Evolutionary conservation across 495 filamentous ascomycete species (phyloP).

Genomic region (Pyronema omphalodes): DNA sequence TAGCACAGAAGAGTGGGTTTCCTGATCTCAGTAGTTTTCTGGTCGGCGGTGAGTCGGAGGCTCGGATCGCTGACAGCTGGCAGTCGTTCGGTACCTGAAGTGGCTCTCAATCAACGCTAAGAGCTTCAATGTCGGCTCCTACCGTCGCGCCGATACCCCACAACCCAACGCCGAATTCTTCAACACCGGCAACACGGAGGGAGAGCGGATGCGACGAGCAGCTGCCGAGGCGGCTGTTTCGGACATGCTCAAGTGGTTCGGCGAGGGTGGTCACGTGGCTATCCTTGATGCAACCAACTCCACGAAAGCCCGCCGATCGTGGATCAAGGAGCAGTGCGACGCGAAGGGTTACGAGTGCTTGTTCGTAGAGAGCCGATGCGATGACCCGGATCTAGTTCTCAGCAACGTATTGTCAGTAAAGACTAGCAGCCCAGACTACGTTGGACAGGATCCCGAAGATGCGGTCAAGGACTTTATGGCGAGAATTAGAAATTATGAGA

Average conservation of each 20-base stretch:
- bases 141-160: constrained; percentile 71
- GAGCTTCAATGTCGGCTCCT: constrained; percentile 92
- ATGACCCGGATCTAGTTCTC: constrained; percentile 88
- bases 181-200: constrained; percentile 68
- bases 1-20: constrained; percentile 77
- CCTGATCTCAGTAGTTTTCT: background rate
- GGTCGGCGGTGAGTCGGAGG: background rate
- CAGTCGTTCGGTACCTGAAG: constrained; percentile 84
- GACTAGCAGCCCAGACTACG: constrained; percentile 86
- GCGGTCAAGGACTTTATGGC: constrained; percentile 83
- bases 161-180: constrained; percentile 85
- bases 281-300: constrained; percentile 67
- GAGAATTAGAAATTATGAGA: constrained; percentile 90
- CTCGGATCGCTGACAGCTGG: background rate
- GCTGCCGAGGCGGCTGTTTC: constrained; percentile 76
- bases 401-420: constrained; percentile 95
- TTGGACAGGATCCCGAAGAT: constrained; percentile 76
- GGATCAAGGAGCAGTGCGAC: constrained; percentile 64
- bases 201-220: constrained; percentile 68
- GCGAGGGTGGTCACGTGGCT: constrained; percentile 54
- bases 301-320: constrained; percentile 68
- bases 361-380: constrained; percentile 90
- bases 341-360: constrained; percentile 67
- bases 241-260: constrained; percentile 89
- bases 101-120: constrained; percentile 89